Base-by-base conservation (phyloP, 371 early-diverging fungal species). In the Rhizopus arrhizus region DNA sequence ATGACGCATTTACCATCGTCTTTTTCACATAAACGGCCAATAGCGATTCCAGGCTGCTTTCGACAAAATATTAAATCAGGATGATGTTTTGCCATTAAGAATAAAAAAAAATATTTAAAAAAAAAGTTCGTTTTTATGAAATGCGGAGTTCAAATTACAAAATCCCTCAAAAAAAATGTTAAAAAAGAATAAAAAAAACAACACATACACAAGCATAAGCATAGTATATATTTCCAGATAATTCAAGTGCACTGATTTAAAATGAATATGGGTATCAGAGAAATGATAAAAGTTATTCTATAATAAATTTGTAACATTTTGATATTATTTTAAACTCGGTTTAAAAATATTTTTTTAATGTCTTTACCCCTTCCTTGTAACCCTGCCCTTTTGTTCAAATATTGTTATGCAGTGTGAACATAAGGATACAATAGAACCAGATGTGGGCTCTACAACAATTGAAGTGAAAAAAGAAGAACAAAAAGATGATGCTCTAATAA, bases 21-120 rank as follows among this genome's bases (percentile, higher is more conserved):
- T 65, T 93, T 94, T 60, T 96, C 95, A 76, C 97, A 97, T 16
- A 96, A 74, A 57, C 95, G 87, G n/a, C 97, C 97, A 68, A 97
- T 92, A 47, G 95, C 94, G 59, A 96, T 96, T 47, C 98, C 97
- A 15, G 97, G 89, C 65, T 95, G 92, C 72, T 95, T 96, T 45
- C 98, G 86, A 77, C 98, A 97, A 78, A 95, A 91, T 72, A 97
- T 93, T 46, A 97, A 86, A 83, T 96, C 97, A 34, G 91, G 92
- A 72, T 93, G 94, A 81, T 93, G 95, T 62, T 88, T 89, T 49
- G 94, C 91, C 92, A 91, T 91, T 60, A 28, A 49, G 8, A 59
- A 55, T 32, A 35, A 56, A 34, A 46, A 47, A 52, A 35, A 58
- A 45, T 36, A 55, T 33, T 45, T 38, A 49, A 50, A 61, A 43